Base-by-base conservation (phyloP, 2,329 filamentous ascomycete species). In the Simplicillium sp. region DNA sequence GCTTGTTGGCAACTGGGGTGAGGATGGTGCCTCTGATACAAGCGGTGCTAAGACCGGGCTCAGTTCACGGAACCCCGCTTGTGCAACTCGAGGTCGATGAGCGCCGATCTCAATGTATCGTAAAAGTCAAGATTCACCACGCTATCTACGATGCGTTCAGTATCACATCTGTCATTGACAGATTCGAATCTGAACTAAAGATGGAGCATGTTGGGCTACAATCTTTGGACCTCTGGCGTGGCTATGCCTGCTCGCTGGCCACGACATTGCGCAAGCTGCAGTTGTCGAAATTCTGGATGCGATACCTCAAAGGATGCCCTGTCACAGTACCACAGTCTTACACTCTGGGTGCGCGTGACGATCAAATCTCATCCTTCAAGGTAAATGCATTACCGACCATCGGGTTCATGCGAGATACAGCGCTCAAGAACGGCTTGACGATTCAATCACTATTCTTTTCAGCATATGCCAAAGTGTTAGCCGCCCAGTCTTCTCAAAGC, bases 61-160 rank as follows among this genome's bases (percentile, higher is more conserved):
- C 33, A 18, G 20, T 36, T 9, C 37, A 40, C 4, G n/a, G 15
- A 14, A 34, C 44, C 20, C 59, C 54, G 1, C 48, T 61, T 34
- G 46, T 55, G 3, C 43, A 47, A 4, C 37, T 65, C 3, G 32
- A 37, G 1, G 44, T 55, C 0, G 43, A 48, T 2, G 40, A 48
- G 3, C 41, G 46, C 0, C 32, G 46, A 0, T 46, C 49, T 0
- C 44, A 48, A 3, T 61, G 58, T 50, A 33, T 46, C 0, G 41
- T 79, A 4, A 61, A 72, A 2, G 65, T 87, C 5, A 68, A 68
- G 18, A 81, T 96, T 4, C 88, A 95, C 47, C 89, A 97, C 56
- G 84, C 85, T 0, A 67, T 96, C 0, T 97, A 96, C 54, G 90
- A 96, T 56, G 88, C 82, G 6, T 71, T 94, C 44, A 92, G 85